phyloP scores from a whole-genome alignment of 1,284 basidiomycete genomes.

The Apiotrichum brassicae region DNA sequence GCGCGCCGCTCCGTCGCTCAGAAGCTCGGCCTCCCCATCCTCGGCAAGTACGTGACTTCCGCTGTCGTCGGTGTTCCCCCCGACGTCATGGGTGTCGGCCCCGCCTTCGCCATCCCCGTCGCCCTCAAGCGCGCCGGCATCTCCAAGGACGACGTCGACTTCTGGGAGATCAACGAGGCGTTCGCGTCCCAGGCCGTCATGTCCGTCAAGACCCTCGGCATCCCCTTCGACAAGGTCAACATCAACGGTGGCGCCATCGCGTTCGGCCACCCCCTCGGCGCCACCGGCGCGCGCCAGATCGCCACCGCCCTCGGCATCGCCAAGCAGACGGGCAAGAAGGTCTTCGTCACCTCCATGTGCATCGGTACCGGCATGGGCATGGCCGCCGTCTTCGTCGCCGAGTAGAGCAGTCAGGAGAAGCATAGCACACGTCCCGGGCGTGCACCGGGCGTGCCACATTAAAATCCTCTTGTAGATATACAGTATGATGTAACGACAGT shows the following conservation, averaged over 20 bases:
- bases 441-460: not conserved
- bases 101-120: constrained; percentile 84
- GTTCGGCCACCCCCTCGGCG: constrained; percentile 61
- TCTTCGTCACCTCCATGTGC: constrained; percentile 90
- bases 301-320: constrained; percentile 81
- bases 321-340: constrained; percentile 67
- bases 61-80: constrained; percentile 75
- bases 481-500: constrained; percentile 2
- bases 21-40: constrained; percentile 79
- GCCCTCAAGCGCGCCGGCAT: constrained; percentile 68
- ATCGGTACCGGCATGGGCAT: constrained; percentile 80
- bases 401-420: constrained; percentile 24
- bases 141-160: constrained; percentile 70
- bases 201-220: constrained; percentile 63
- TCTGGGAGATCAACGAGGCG: constrained; percentile 87
- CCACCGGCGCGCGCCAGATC: constrained; percentile 79
- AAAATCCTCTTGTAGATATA: constrained; percentile 6
- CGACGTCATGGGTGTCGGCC: constrained; percentile 84
- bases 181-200: constrained; percentile 86
- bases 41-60: constrained; percentile 84
- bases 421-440: no score
- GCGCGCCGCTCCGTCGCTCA: constrained; percentile 78
- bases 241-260: constrained; percentile 87
- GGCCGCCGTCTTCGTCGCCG: constrained; percentile 49
- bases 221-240: constrained; percentile 76